These are phyloP conservation scores for Panicum hallii DNA, from an alignment of 202 grass and related monocot genomes.

Conservation along the genomic window DNA sequence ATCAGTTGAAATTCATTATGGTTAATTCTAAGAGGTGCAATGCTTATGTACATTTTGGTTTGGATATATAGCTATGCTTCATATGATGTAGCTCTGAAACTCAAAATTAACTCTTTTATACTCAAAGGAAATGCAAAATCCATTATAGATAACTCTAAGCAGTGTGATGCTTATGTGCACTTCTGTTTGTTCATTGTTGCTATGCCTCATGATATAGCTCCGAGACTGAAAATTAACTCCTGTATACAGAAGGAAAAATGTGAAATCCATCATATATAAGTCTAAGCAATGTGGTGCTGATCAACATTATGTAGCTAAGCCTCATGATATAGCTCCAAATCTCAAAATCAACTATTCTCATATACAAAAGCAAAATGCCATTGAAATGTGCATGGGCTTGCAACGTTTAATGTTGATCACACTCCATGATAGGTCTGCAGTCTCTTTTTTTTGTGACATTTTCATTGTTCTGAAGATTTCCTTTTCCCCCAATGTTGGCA, in stretches of 20 bases:
- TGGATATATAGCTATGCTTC: not conserved
- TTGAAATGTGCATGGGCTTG: not conserved
- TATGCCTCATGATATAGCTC: not conserved
- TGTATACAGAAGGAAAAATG: not conserved
- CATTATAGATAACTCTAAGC: not conserved
- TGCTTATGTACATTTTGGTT: not conserved
- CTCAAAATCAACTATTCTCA: constrained; percentile 10
- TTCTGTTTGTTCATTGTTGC: not conserved
- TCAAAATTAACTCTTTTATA: constrained; percentile 11
- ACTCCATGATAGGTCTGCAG: not conserved
- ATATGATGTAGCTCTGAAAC: not conserved
- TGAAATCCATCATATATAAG: not conserved
- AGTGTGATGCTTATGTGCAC: constrained; percentile 1
- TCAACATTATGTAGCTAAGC: not conserved
- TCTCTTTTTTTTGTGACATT: constrained; percentile 28
- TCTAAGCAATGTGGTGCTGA: not conserved
- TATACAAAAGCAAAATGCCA: not conserved
- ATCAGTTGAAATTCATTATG: constrained; percentile 1
- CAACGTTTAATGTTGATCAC: constrained; percentile 14
- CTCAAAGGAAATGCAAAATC: not conserved
- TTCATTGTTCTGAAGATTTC: constrained; percentile 35
- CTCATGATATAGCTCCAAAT: not conserved
- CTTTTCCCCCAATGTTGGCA: constrained; percentile 44
- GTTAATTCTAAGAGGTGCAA: not conserved
- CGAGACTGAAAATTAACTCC: constrained; percentile 26